Percentiles rank a stretch among this genome's conserved stretches.
Evolutionary conservation across 163 green algal genomes (phyloP).

Genomic region (Coccomyxa subellipsoidea): DNA sequence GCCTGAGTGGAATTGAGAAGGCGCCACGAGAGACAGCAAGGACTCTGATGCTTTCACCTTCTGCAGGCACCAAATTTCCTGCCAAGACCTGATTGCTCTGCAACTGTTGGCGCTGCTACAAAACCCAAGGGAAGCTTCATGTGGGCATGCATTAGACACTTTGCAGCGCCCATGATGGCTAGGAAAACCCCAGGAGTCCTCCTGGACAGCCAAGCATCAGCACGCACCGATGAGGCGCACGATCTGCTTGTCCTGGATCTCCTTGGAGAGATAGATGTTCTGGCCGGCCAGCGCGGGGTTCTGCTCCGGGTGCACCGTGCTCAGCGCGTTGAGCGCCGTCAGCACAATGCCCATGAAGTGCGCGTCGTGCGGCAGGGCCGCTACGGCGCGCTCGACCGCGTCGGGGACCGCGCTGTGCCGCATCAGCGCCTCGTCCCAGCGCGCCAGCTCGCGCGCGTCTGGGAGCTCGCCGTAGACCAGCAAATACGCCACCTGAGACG

Average conservation of each 20-base stretch:
- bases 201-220: too few species aligned
- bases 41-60: too few species aligned
- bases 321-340: conserved; percentile 39
- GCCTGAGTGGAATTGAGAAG: too few species aligned
- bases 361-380: conserved; percentile 83
- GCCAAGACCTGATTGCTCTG: too few species aligned
- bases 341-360: conserved; percentile 80
- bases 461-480: conserved; percentile 91
- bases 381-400: conserved; percentile 68
- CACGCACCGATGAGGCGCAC: conserved; percentile 81
- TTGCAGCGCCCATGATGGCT: neutral
- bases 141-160: neutral
- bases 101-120: too few species aligned
- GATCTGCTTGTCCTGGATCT: conserved; percentile 96
- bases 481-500: conserved; percentile 64
- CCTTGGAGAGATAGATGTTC: conserved; percentile 81
- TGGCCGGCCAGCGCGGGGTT: conserved; percentile 75
- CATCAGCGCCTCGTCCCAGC: conserved; percentile 80
- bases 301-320: conserved; percentile 84
- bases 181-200: too few species aligned
- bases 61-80: too few species aligned
- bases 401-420: conserved; percentile 76
- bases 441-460: conserved; percentile 53
- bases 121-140: too few species aligned
- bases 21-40: too few species aligned